Conservation (phyloP, 805 yeast species). For the Yarrowia deformans region DNA sequence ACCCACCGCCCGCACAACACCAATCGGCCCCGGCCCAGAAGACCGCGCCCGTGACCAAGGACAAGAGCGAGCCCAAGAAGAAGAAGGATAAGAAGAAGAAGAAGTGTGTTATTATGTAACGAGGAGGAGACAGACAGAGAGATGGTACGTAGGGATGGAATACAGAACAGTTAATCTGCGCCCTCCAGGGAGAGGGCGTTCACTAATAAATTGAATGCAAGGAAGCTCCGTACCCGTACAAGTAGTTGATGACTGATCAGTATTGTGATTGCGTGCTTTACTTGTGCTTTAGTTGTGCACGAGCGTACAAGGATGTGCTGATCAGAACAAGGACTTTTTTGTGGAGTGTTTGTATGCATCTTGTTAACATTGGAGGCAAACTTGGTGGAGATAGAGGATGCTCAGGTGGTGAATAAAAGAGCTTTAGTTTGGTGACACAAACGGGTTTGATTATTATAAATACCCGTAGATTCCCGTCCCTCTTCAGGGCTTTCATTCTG, state of each 20-base stretch:
- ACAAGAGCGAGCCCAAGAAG: slow-evolving; percentile 37
- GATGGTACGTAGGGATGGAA: not conserved
- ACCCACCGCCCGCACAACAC: slow-evolving; percentile 29
- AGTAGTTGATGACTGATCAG: not conserved
- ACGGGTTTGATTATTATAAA: too few relatives aligned
- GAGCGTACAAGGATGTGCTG: too few relatives aligned
- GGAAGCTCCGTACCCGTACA: not conserved
- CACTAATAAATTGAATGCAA: slow-evolving; percentile 27
- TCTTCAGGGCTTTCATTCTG: too few relatives aligned
- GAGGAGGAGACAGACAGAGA: not conserved
- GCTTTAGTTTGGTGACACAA: too few relatives aligned
- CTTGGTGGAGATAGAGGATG: too few relatives aligned
- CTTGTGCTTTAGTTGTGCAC: too few relatives aligned
- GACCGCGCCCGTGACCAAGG: slow-evolving; percentile 22
- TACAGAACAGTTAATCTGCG: slow-evolving; percentile 17
- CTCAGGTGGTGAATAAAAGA: too few relatives aligned
- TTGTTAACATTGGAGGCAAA: too few relatives aligned
- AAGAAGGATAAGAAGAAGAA: slow-evolving; percentile 38
- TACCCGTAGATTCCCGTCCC: too few relatives aligned
- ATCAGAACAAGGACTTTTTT: too few relatives aligned
- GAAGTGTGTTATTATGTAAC: slow-evolving; percentile 38
- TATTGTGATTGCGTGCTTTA: slow-evolving; percentile 3
- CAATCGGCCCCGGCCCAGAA: slow-evolving; percentile 23
- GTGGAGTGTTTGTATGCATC: too few relatives aligned
- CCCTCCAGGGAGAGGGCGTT: slow-evolving; percentile 21